Evolutionary conservation across 192 early-diverging fungal species (phyloP).

Genomic region (Powellomyces hirtus): DNA sequence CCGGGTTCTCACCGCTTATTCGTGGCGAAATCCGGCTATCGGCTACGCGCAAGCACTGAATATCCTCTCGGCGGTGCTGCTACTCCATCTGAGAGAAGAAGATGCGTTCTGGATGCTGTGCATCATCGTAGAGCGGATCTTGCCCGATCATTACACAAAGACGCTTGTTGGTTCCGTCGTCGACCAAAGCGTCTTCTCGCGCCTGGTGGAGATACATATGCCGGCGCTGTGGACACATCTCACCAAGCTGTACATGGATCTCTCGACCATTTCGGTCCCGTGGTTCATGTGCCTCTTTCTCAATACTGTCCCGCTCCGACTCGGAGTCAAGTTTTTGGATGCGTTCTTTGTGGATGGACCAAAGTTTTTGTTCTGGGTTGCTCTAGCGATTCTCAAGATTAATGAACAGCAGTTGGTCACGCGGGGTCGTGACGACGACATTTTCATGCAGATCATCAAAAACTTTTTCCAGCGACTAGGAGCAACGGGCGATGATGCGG

Average conservation of each 20-base stretch:
- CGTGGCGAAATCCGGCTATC: slow-evolving; percentile 58
- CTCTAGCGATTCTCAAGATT: slow-evolving; percentile 52
- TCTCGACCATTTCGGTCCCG: slow-evolving; percentile 56
- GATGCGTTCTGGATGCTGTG: slow-evolving; percentile 62
- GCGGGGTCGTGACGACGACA: slow-evolving; percentile 52
- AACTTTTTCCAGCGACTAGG: slow-evolving; percentile 52
- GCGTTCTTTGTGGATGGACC: slow-evolving; percentile 63
- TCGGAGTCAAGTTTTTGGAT: slow-evolving; percentile 55
- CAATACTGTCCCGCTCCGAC: slow-evolving; percentile 47
- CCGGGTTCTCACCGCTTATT: slow-evolving; percentile 55
- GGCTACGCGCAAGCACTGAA: slow-evolving; percentile 67
- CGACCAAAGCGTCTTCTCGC: slow-evolving; percentile 53
- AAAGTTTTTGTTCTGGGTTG: slow-evolving; percentile 61
- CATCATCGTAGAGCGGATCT: slow-evolving; percentile 52
- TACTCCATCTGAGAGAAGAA: slow-evolving; percentile 54
- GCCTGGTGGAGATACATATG: slow-evolving; percentile 44
- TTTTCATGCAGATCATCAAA: slow-evolving; percentile 54
- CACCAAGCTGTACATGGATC: slow-evolving; percentile 54
- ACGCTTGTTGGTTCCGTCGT: slow-evolving; percentile 61
- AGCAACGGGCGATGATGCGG: slow-evolving; percentile 9
- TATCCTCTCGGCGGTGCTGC: slow-evolving; percentile 54
- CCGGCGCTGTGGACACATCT: slow-evolving; percentile 48
- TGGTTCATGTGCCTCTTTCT: slow-evolving; percentile 64
- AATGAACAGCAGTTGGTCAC: slow-evolving; percentile 49
- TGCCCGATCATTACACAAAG: slow-evolving; percentile 62